Percentiles rank a stretch among this genome's conserved stretches.
Conservation (phyloP, 2,329 filamentous ascomycete species). For the Aureobasidium sp. region DNA sequence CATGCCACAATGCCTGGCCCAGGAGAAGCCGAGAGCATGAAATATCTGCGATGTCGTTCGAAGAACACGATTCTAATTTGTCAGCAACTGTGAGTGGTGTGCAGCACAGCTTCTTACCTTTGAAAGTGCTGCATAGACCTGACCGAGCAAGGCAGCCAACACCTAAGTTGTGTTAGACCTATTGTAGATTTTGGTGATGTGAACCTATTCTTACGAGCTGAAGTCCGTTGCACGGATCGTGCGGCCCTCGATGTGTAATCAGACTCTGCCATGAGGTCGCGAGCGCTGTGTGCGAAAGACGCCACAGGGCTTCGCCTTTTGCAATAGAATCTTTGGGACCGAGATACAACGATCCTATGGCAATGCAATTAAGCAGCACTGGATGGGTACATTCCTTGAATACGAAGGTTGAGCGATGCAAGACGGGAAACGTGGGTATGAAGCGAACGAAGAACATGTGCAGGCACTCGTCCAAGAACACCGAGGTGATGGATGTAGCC, state of each 20-base stretch:
- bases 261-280: conserved; percentile 42
- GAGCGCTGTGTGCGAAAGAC: conserved; percentile 39
- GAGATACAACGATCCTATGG: conserved; percentile 40
- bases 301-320: conserved; percentile 41
- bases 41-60: conserved; percentile 40
- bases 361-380: conserved; percentile 39
- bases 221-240: conserved; percentile 39
- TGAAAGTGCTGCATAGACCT: conserved; percentile 39
- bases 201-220: conserved; percentile 25
- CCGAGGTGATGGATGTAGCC: conserved; percentile 38
- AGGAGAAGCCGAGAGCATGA: conserved; percentile 39
- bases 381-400: conserved; percentile 40
- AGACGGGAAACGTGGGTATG: conserved; percentile 41
- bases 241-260: conserved; percentile 37
- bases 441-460: conserved; percentile 44
- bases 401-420: conserved; percentile 39
- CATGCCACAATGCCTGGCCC: conserved; percentile 41
- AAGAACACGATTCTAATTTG: conserved; percentile 32
- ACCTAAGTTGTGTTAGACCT: conserved; percentile 19
- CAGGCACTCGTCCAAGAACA: conserved; percentile 41
- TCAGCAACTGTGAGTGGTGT: not conserved
- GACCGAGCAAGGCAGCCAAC: conserved; percentile 37
- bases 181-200: no score
- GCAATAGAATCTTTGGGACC: conserved; percentile 38
- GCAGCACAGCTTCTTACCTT: not conserved